Percentiles rank a stretch among this genome's conserved stretches.
These are phyloP conservation scores for Sclerotinia sclerotiorum DNA, from an alignment of 2,329 filamentous ascomycete species.

Conservation along the genomic window DNA sequence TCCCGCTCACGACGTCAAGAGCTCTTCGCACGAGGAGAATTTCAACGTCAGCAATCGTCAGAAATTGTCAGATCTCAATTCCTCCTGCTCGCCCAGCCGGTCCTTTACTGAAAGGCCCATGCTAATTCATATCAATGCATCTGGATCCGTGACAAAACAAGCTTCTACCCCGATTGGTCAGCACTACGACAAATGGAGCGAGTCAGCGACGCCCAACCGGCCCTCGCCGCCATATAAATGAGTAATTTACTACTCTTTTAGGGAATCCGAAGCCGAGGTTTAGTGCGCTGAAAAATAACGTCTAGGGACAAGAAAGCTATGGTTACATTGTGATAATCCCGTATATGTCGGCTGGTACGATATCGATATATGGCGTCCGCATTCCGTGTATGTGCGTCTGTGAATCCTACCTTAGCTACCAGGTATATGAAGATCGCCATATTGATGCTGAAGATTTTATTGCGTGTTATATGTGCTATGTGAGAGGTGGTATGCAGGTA, in stretches of 20 bases:
- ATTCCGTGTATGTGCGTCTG: neutral
- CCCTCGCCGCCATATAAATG: neutral
- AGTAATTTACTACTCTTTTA: neutral
- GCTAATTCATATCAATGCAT: neutral
- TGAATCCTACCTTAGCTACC: neutral
- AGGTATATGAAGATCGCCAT: conserved; percentile 9
- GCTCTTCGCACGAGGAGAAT: neutral
- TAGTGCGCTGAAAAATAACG: neutral
- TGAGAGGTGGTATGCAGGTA: conserved; percentile 3
- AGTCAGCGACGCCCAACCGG: conserved; percentile 6
- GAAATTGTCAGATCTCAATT: neutral
- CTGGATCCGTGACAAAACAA: neutral
- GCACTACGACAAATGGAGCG: neutral
- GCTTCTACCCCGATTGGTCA: conserved; percentile 7
- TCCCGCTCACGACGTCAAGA: neutral
- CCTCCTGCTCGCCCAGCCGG: conserved; percentile 6
- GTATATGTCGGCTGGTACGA: neutral
- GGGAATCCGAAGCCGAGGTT: conserved; percentile 7
- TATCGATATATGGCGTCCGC: neutral
- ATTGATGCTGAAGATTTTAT: neutral
- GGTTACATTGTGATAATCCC: neutral
- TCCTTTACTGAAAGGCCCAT: neutral
- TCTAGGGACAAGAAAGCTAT: neutral
- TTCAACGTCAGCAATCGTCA: neutral
- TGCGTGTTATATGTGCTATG: neutral